A percentile compares a stretch with the other conserved stretches of the same genome.
phyloP scores from a whole-genome alignment of 2,329 filamentous ascomycete species.

The Fusarium haematococcum region DNA sequence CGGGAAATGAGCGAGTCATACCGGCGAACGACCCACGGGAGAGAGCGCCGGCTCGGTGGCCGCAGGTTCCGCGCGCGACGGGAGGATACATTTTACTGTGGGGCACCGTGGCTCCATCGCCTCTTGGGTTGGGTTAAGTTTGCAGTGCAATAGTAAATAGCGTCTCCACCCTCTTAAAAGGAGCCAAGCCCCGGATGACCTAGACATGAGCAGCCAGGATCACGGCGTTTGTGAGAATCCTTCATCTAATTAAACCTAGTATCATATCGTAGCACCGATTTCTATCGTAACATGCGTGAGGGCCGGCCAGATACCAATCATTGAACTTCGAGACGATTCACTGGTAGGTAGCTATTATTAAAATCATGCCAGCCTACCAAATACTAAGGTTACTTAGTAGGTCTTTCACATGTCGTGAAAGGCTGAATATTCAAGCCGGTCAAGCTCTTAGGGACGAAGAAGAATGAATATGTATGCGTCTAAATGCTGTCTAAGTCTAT shows the following conservation, averaged over 20 bases:
- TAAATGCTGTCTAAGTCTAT: neutral
- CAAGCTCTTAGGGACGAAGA: no score
- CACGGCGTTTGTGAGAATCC: neutral
- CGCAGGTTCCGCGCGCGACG: neutral
- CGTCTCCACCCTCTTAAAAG: no score
- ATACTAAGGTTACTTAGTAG: no score
- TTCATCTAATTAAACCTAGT: neutral
- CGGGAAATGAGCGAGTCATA: neutral
- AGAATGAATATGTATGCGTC: no score
- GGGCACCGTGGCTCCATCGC: neutral
- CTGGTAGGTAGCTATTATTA: no score
- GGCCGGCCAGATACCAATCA: no score
- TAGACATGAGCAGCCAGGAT: neutral
- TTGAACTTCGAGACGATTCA: no score
- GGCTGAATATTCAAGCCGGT: no score
- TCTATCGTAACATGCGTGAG: neutral
- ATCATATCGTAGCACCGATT: neutral
- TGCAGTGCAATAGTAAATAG: neutral
- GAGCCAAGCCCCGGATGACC: neutral
- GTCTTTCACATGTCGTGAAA: no score
- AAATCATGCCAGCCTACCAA: no score
- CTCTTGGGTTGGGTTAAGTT: neutral
- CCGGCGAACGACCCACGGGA: neutral
- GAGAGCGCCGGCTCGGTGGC: neutral
- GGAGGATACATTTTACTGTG: neutral